A percentile compares a stretch with the other conserved stretches of the same genome.
Evolutionary conservation across 2,329 filamentous ascomycete genomes (phyloP).

Genomic region (Coniochaeta ligniaria): DNA sequence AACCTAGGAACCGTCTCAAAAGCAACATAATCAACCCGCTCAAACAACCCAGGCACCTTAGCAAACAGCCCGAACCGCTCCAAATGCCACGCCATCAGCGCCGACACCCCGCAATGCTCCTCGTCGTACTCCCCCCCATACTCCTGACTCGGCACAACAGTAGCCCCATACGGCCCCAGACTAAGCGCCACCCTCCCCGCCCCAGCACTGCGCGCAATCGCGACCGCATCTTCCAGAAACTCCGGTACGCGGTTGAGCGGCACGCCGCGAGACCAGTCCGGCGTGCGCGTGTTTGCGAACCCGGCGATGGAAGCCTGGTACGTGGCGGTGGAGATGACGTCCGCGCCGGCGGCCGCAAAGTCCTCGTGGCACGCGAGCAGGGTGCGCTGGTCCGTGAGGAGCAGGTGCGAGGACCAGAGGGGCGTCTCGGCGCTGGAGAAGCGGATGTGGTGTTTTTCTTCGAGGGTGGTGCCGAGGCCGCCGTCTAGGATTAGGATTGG

Average conservation of each 20-base stretch:
- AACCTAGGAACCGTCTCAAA: constrained; percentile 60
- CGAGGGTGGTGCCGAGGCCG: constrained; percentile 59
- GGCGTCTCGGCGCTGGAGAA: constrained; percentile 47
- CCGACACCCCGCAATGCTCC: constrained; percentile 31
- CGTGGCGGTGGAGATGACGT: constrained; percentile 60
- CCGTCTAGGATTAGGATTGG: constrained; percentile 53
- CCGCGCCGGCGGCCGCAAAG: constrained; percentile 49
- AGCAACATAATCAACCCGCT: constrained; percentile 46
- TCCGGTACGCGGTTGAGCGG: constrained; percentile 25
- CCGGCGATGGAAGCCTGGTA: constrained; percentile 56
- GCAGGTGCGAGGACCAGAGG: constrained; percentile 61
- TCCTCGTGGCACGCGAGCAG: constrained; percentile 48
- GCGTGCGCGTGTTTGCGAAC: constrained; percentile 41
- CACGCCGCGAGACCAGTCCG: constrained; percentile 35
- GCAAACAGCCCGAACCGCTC: constrained; percentile 45
- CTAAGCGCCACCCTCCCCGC: constrained; percentile 42
- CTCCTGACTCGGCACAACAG: constrained; percentile 58
- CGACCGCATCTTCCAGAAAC: constrained; percentile 36
- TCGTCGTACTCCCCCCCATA: constrained; percentile 56
- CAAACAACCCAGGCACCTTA: constrained; percentile 25
- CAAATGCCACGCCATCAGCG: constrained; percentile 49
- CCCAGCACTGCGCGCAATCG: constrained; percentile 29
- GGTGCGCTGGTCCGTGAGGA: constrained; percentile 44
- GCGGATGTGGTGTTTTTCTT: constrained; percentile 44
- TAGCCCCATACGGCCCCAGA: constrained; percentile 60